Percentiles rank a stretch among this genome's conserved stretches.
Evolutionary conservation across 129 eudicot genomes (phyloP).

Genomic region (Flaveria bidentis): DNA sequence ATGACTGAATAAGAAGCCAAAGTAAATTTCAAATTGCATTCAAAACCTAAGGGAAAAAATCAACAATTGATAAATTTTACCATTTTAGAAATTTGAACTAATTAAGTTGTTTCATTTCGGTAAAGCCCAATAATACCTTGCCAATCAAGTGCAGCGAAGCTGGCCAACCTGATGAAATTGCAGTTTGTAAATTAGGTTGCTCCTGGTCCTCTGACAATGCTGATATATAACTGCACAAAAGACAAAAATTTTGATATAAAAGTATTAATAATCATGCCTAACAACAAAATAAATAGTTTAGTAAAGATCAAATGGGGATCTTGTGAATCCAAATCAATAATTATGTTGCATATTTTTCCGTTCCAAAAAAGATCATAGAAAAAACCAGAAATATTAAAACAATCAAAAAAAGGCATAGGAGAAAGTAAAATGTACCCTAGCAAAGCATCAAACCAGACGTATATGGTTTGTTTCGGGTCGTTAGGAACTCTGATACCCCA

Average conservation of each 20-base stretch:
- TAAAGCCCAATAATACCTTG: constrained; percentile 54
- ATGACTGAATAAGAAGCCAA: not conserved
- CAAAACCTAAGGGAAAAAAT: not conserved
- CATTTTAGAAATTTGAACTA: not conserved
- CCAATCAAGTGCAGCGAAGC: constrained; percentile 95
- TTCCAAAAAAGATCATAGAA: not conserved
- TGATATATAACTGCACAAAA: constrained; percentile 67
- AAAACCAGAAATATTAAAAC: not conserved
- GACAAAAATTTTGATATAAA: not conserved
- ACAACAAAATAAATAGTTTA: not conserved
- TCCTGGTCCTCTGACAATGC: constrained; percentile 66
- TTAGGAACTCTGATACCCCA: constrained; percentile 95
- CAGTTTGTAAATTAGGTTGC: constrained; percentile 59
- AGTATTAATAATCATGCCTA: constrained; percentile 13
- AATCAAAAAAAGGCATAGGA: not conserved
- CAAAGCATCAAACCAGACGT: constrained; percentile 99
- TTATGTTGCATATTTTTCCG: not conserved
- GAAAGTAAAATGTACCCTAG: constrained; percentile 59
- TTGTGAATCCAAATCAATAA: not conserved
- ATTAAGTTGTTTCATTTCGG: not conserved
- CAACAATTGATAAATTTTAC: not conserved
- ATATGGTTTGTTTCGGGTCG: constrained; percentile 85
- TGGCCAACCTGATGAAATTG: constrained; percentile 93
- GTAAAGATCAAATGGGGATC: constrained; percentile 13
- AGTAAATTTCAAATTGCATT: not conserved